Conservation (phyloP, 1,284 basidiomycete genomes). For the Cryptococcus sp. region DNA sequence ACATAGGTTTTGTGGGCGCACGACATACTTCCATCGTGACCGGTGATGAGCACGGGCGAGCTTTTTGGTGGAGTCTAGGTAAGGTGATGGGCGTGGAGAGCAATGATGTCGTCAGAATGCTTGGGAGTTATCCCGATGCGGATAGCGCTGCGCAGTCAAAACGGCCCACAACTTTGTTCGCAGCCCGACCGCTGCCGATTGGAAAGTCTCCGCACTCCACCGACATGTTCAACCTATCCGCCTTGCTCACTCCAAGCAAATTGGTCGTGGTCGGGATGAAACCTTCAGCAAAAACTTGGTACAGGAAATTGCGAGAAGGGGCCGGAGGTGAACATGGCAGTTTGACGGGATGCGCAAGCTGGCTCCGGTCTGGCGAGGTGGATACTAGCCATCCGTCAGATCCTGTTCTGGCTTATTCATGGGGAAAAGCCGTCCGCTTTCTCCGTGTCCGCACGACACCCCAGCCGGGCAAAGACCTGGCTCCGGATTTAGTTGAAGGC, state of each 20-base stretch:
- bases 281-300: conserved; percentile 91
- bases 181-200: conserved; percentile 79
- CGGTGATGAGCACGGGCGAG: conserved; percentile 86
- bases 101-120: conserved; percentile 87
- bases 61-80: conserved; percentile 94
- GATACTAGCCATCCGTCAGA: conserved; percentile 27
- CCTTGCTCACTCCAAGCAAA: conserved; percentile 85
- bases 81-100: conserved; percentile 95
- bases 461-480: conserved; percentile 17
- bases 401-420: conserved; percentile 78
- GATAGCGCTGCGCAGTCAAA: conserved; percentile 12
- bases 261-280: conserved; percentile 91
- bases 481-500: conserved; percentile 48
- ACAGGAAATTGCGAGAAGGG: conserved; percentile 67
- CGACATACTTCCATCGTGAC: conserved; percentile 92
- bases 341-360: conserved; percentile 67
- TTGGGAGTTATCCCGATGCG: conserved; percentile 81
- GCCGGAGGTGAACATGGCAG: conserved; percentile 52
- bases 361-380: conserved; percentile 62
- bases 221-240: conserved; percentile 80
- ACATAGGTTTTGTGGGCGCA: conserved; percentile 86
- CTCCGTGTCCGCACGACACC: conserved; percentile 59
- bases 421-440: conserved; percentile 69
- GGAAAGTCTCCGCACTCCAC: conserved; percentile 73
- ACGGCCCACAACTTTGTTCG: conserved; percentile 67